Conservation (phyloP, 2,329 filamentous ascomycete genomes). For the Penicillium sp. region DNA sequence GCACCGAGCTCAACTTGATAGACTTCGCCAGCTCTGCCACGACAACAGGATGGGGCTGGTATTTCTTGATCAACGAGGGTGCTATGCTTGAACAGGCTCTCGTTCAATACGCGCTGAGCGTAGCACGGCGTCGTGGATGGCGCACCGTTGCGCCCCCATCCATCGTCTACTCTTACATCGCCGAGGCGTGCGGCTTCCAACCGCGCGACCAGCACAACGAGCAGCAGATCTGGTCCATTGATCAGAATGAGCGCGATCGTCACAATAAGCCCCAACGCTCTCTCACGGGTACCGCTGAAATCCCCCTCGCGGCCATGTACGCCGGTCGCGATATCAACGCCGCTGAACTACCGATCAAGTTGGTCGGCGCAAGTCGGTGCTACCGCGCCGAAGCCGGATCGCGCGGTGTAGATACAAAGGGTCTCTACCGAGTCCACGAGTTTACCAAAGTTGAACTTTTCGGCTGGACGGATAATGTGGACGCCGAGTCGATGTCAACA, state of each 20-base stretch:
- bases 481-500: constrained; percentile 28
- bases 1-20: constrained; percentile 80
- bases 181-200: constrained; percentile 88
- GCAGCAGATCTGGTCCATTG: constrained; percentile 84
- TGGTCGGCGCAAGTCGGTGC: constrained; percentile 85
- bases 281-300: constrained; percentile 89
- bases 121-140: constrained; percentile 76
- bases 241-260: constrained; percentile 64
- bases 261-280: constrained; percentile 68
- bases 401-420: constrained; percentile 86
- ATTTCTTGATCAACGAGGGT: constrained; percentile 89
- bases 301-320: constrained; percentile 88
- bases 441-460: constrained; percentile 99
- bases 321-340: constrained; percentile 70
- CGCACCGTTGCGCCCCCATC: constrained; percentile 79
- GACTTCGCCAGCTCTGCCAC: constrained; percentile 81
- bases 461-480: constrained; percentile 73
- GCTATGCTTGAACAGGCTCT: constrained; percentile 94
- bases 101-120: constrained; percentile 77
- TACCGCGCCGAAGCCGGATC: constrained; percentile 95
- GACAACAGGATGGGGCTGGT: constrained; percentile 97
- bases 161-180: constrained; percentile 89
- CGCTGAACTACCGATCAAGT: constrained; percentile 70
- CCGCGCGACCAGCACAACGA: constrained; percentile 88
- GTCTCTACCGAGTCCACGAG: constrained; percentile 94